Conservation (phyloP, 768 basidiomycete species). For the Podaxis sp. region DNA sequence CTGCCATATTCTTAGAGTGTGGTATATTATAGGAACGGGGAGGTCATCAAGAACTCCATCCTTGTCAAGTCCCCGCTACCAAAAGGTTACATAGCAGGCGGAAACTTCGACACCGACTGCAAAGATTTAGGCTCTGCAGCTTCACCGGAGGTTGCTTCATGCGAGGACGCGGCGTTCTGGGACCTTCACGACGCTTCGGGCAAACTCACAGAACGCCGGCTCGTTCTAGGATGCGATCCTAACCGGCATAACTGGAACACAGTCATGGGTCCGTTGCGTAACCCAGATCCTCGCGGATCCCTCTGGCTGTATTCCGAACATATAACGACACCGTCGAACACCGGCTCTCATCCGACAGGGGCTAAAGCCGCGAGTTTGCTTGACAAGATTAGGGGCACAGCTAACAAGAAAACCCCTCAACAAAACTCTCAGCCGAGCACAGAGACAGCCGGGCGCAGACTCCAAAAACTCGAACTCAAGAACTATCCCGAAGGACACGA, state of each 20-base stretch:
- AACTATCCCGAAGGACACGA: slow-evolving; percentile 54
- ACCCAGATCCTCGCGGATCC: slow-evolving; percentile 54
- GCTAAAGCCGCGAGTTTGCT: slow-evolving; percentile 13
- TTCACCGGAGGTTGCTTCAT: slow-evolving; percentile 37
- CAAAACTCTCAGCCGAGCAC: not conserved
- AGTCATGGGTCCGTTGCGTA: slow-evolving; percentile 63
- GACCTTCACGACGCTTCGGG: slow-evolving; percentile 41
- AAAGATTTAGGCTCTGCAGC: slow-evolving; percentile 28
- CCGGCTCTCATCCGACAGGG: not conserved
- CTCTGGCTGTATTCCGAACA: slow-evolving; percentile 50
- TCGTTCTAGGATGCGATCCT: slow-evolving; percentile 52
- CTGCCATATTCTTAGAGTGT: slow-evolving; percentile 28
- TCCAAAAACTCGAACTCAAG: slow-evolving; percentile 38
- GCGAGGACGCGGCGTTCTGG: slow-evolving; percentile 69
- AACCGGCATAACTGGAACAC: slow-evolving; percentile 67
- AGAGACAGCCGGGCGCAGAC: slow-evolving; percentile 15
- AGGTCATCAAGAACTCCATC: slow-evolving; percentile 35
- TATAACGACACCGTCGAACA: slow-evolving; percentile 11
- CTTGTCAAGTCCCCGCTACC: slow-evolving; percentile 42
- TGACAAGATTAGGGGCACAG: slow-evolving; percentile 7
- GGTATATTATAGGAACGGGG: slow-evolving; percentile 40
- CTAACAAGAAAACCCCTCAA: not conserved
- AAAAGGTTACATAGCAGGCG: slow-evolving; percentile 44
- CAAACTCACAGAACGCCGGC: slow-evolving; percentile 34
- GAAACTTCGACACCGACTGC: slow-evolving; percentile 46